Evolutionary conservation across 495 filamentous ascomycete species (phyloP), one percentile per base, ranked within the genome.

Genomic region (Xylaria sp.): DNA sequence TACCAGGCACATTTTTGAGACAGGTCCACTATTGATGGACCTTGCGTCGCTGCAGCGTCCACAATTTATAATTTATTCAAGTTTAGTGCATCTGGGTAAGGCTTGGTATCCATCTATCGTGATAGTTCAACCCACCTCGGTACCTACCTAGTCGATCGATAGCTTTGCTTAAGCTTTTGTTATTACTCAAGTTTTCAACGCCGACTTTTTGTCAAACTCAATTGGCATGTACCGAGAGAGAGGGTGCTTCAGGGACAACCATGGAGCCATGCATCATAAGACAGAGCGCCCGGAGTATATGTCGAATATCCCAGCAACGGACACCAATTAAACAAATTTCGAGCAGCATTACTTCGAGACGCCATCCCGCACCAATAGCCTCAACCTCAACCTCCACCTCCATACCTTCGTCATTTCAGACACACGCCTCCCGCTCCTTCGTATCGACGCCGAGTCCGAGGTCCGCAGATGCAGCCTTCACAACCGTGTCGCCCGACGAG

Each of bases 401-500:
- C 11, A 29, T 24, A 68, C 53, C 50, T 21, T 53, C 57, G 5
- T 29, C 33, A 12, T 52, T 43, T 31, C 53, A 17, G 31, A 24
- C 9, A 41, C 57, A 19, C 12, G n/a, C 37, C 9, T 40, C 7
- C 52, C 69, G 69, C 9, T 31, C 61, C 29, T 66, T 71, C 35
- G 29, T 61, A 48, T 65, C 69, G 33, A 52, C 74, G 21, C 67
- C 75, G 8, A 59, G 37, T 6, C 31, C 68, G 14, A 52, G 48
- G 37, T 67, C 74, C 37, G 24, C 72, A 41, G 73, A 79, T 40
- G 31, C 79, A 37, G 46, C 77, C 40, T 84, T 88, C 70, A 90
- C 90, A 37, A 90, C 92, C 74, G 92, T 98, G 80, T 94, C 94
- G 78, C 88, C 91, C 63, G 85, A 89, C 76, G 96, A 99, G 84